Evolutionary conservation across 2,329 filamentous ascomycete species (phyloP).

Genomic region (Eutypella sp.): DNA sequence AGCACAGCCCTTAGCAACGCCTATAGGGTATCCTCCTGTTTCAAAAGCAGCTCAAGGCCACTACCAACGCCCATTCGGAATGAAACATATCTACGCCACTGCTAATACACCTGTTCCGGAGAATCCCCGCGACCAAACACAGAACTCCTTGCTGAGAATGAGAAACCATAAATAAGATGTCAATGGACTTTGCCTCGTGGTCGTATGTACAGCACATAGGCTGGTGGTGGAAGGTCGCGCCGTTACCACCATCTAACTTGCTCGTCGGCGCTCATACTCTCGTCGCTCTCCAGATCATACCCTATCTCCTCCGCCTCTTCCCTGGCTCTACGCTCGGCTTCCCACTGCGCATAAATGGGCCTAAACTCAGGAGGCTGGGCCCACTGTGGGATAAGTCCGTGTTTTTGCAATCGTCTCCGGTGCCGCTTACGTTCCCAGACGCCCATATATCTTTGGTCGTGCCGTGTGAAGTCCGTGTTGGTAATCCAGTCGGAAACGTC

Average conservation of each 20-base stretch:
- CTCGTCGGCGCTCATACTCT: constrained; percentile 31
- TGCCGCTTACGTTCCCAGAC: constrained; percentile 44
- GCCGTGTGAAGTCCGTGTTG: constrained; percentile 39
- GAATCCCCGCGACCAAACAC: too few relatives aligned
- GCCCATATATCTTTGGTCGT: constrained; percentile 39
- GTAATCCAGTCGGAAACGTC: constrained; percentile 43
- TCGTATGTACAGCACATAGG: neutral
- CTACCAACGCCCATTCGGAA: too few relatives aligned
- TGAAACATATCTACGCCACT: too few relatives aligned
- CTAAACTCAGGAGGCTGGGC: constrained; percentile 35
- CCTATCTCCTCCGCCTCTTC: constrained; percentile 37
- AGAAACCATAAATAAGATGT: too few relatives aligned
- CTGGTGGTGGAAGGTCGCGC: neutral
- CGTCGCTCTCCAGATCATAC: constrained; percentile 31
- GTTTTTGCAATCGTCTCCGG: constrained; percentile 45
- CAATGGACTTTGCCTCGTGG: neutral
- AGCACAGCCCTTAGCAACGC: too few relatives aligned
- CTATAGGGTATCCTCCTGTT: too few relatives aligned
- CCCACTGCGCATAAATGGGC: constrained; percentile 42
- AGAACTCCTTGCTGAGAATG: too few relatives aligned
- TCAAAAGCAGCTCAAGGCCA: too few relatives aligned
- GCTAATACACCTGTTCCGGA: too few relatives aligned
- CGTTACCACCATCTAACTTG: constrained; percentile 11
- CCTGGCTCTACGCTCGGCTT: constrained; percentile 32
- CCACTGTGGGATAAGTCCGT: constrained; percentile 35